Evolutionary conservation across 2,329 filamentous ascomycete species (phyloP), one percentile per base, ranked within the genome.

Genomic region (Claviceps arundinis): DNA sequence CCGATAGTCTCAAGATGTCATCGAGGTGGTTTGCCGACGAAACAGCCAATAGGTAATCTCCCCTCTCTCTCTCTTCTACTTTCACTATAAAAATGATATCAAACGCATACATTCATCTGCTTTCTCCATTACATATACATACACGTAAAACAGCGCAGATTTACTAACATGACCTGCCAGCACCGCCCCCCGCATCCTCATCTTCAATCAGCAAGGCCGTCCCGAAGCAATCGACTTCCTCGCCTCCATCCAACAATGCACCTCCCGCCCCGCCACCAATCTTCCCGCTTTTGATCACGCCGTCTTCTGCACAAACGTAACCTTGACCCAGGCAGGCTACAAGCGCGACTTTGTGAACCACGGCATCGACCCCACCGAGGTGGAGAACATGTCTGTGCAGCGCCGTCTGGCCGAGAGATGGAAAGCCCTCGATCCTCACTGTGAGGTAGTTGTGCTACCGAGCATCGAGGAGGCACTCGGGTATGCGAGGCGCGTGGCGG

Each of bases 171-270:
- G 24, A 5, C 24, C 14, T 22, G 16, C 37, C 26, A 70, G 68
- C 24, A 42, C 60, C 3, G 73, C 69, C 0, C 68, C 68, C 1
- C 72, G 73, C 47, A 66, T 76, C 42, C 72, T 98, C 48, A 84
- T 97, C 51, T 98, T 97, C 76, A 97, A 96, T 67, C 93, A 97
- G 67, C 80, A 83, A 63, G 78, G 76, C 45, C 75, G 77, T 51
- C 64, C 68, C 30, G 75, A 77, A 61, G 70, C 76, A 38, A 65
- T 79, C 26, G 68, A 74, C 51, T 79, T 83, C 48, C 70, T 83
- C 13, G 67, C 70, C 19, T 69, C 70, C 2, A 66, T 82, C 22
- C 60, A 72, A 54, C 60, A 62, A 2, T 64, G 69, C 4, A 62
- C 65, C 22, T 58, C 62, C 41, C 64, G 62, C 53, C 57, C 59